Percentiles rank a stretch among this genome's conserved stretches.
phyloP scores from a whole-genome alignment of 179 eudicot species.

The Vitellaria paradoxa region DNA sequence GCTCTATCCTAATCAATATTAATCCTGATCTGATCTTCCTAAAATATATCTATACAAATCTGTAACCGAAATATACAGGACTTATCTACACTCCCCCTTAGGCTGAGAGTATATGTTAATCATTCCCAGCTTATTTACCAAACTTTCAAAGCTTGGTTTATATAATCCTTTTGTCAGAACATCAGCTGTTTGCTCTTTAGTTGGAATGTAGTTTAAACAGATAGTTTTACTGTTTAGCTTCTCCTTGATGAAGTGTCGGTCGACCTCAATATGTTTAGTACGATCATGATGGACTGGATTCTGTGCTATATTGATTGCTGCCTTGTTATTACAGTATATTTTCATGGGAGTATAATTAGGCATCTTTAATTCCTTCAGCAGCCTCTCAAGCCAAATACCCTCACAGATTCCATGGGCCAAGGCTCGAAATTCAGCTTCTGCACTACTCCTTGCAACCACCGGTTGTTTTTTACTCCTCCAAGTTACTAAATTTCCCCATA shows the following conservation, averaged over 20 bases:
- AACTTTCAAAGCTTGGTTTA: no score
- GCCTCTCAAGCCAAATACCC: not conserved
- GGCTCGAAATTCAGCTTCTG: not conserved
- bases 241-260: not conserved
- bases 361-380: not conserved
- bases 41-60: no score
- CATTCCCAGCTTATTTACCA: no score
- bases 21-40: no score
- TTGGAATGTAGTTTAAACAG: not conserved
- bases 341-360: not conserved
- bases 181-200: no score
- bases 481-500: not conserved
- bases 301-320: not conserved
- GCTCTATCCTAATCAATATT: no score
- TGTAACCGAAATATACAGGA: no score
- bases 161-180: no score
- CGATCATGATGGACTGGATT: not conserved
- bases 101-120: no score
- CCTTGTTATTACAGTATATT: not conserved
- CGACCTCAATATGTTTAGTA: not conserved
- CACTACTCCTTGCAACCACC: not conserved
- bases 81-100: no score
- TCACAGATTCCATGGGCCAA: not conserved
- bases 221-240: not conserved
- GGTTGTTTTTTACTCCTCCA: not conserved